Percentiles rank a stretch among this genome's conserved stretches.
Conservation (phyloP, 495 filamentous ascomycete genomes). For the Hyaloscypha bicolor region DNA sequence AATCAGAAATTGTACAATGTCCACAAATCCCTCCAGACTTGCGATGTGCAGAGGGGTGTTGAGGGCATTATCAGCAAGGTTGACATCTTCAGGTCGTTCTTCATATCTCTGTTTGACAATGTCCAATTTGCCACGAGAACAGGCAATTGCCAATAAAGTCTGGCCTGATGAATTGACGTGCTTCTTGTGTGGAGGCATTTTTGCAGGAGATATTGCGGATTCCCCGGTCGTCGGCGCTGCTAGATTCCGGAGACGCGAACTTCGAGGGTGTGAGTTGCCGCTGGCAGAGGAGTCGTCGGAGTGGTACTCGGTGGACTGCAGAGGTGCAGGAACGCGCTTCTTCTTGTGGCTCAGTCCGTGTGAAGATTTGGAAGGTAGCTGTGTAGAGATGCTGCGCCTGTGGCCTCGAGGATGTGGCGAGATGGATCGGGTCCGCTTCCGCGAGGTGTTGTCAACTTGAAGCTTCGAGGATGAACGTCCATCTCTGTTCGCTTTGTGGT, state of each 20-base stretch:
- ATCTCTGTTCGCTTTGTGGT: slow-evolving; percentile 25
- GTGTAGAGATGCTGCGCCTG: slow-evolving; percentile 67
- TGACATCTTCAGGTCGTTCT: slow-evolving; percentile 82
- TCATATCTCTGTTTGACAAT: slow-evolving; percentile 65
- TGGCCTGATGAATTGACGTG: slow-evolving; percentile 83
- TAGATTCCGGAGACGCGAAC: slow-evolving; percentile 64
- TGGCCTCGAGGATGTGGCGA: slow-evolving; percentile 63
- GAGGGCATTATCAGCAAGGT: slow-evolving; percentile 87
- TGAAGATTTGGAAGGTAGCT: slow-evolving; percentile 46
- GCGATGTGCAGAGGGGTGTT: slow-evolving; percentile 95
- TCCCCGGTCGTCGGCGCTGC: slow-evolving; percentile 58
- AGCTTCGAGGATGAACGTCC: slow-evolving; percentile 18
- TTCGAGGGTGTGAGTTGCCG: slow-evolving; percentile 69
- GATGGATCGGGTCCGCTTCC: slow-evolving; percentile 57
- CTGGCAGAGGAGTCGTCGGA: slow-evolving; percentile 76
- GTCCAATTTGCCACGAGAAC: slow-evolving; percentile 75
- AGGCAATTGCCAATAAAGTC: slow-evolving; percentile 81
- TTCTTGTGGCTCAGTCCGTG: slow-evolving; percentile 58
- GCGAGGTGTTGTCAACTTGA: slow-evolving; percentile 12
- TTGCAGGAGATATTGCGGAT: slow-evolving; percentile 63
- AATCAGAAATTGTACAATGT: slow-evolving; percentile 82
- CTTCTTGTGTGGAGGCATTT: slow-evolving; percentile 71
- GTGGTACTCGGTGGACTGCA: slow-evolving; percentile 67
- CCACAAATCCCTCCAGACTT: slow-evolving; percentile 75
- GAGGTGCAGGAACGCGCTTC: slow-evolving; percentile 56